These are phyloP conservation scores for Hanseniaspora mollemarum DNA, from an alignment of 805 yeast genomes.

Conservation along the genomic window DNA sequence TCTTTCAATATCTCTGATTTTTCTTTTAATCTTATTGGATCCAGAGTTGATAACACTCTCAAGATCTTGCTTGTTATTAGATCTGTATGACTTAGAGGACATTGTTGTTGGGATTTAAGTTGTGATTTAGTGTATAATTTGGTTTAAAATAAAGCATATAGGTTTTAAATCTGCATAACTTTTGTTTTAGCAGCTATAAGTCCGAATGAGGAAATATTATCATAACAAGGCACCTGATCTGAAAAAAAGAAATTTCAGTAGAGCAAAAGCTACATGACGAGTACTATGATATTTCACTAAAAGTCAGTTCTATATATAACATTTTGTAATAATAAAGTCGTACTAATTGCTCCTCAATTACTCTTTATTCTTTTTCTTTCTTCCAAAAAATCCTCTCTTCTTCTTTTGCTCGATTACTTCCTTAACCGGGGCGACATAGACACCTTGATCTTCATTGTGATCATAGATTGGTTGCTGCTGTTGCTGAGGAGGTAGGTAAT, in stretches of 20 bases:
- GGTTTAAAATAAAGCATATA: not conserved
- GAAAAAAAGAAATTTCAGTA: too few species aligned
- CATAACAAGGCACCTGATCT: too few species aligned
- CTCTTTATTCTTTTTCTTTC: slow-evolving; percentile 38
- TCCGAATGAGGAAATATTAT: not conserved
- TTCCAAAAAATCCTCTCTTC: slow-evolving; percentile 72
- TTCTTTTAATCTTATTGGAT: slow-evolving; percentile 57
- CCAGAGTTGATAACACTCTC: slow-evolving; percentile 32
- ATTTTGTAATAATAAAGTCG: not conserved
- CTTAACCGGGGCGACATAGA: slow-evolving; percentile 48
- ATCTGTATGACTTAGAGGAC: slow-evolving; percentile 16
- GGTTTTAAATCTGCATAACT: too few species aligned
- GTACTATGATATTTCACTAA: too few species aligned
- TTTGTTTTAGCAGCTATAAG: not conserved
- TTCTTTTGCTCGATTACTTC: slow-evolving; percentile 45
- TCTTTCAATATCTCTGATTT: slow-evolving; percentile 76
- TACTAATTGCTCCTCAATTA: not conserved
- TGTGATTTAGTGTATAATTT: not conserved
- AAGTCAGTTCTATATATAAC: too few species aligned
- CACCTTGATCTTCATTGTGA: slow-evolving; percentile 40
- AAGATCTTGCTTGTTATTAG: slow-evolving; percentile 27
- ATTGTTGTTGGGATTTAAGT: not conserved
- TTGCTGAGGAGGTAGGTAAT: slow-evolving; percentile 23
- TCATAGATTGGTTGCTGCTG: slow-evolving; percentile 23
- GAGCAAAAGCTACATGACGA: too few species aligned